Evolutionary conservation across 1,284 basidiomycete species (phyloP).

Genomic region (Tilletiopsis washingtonensis): DNA sequence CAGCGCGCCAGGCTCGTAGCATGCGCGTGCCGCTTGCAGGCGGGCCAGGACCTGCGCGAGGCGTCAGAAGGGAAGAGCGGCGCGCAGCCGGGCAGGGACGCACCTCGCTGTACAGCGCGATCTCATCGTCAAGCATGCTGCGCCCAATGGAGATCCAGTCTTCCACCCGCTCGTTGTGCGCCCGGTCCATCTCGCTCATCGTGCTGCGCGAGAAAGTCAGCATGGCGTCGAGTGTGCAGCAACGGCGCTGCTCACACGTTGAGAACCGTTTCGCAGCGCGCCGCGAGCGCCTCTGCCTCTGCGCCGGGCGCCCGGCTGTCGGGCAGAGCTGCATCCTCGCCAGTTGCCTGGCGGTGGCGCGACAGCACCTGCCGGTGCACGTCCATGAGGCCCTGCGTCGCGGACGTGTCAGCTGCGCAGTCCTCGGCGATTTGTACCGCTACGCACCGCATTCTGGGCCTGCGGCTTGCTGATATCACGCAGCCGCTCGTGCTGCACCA

Average conservation of each 20-base stretch:
- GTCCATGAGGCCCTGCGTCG: constrained; percentile 58
- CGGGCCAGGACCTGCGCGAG: neutral
- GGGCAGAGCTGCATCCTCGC: constrained; percentile 4
- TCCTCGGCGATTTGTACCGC: neutral
- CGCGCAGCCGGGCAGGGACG: neutral
- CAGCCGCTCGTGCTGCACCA: constrained; percentile 65
- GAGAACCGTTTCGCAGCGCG: constrained; percentile 74
- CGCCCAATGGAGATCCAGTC: constrained; percentile 27
- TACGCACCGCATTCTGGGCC: constrained; percentile 52
- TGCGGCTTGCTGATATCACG: constrained; percentile 67
- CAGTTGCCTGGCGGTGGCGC: constrained; percentile 49
- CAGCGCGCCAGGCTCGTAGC: neutral
- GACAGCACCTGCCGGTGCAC: constrained; percentile 55
- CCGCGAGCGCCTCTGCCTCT: constrained; percentile 53
- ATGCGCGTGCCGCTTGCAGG: neutral
- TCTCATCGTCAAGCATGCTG: constrained; percentile 22
- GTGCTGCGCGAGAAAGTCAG: constrained; percentile 40
- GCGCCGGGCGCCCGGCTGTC: constrained; percentile 1
- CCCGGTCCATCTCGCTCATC: constrained; percentile 70
- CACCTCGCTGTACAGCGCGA: constrained; percentile 23
- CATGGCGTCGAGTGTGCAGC: constrained; percentile 41
- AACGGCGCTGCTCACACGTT: constrained; percentile 55
- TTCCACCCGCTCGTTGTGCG: constrained; percentile 27
- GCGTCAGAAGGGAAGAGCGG: neutral
- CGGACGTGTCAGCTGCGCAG: neutral